Percentiles rank a stretch among this genome's conserved stretches.
phyloP scores from a whole-genome alignment of 2,329 filamentous ascomycete species.

The Pseudogymnoascus sp. region DNA sequence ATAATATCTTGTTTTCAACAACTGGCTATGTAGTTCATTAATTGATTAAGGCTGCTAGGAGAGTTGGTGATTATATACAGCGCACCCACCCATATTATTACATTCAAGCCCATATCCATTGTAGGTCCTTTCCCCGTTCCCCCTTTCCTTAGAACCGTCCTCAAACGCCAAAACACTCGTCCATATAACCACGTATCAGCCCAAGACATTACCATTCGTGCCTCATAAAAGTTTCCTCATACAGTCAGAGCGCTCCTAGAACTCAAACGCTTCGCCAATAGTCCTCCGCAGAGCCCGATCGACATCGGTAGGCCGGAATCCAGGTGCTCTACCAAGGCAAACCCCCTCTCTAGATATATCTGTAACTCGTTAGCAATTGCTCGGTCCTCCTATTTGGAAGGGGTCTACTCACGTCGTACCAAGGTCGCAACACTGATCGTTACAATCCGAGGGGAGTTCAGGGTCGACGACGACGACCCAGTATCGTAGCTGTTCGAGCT shows the following conservation, averaged over 20 bases:
- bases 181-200: background rate
- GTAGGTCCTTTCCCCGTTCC: background rate
- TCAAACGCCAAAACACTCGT: background rate
- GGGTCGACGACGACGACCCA: background rate
- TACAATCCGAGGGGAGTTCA: background rate
- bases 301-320: conserved; percentile 27
- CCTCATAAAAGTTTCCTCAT: background rate
- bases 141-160: background rate
- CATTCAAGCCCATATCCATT: background rate
- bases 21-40: background rate
- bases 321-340: conserved; percentile 27
- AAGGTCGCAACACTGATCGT: conserved; percentile 24
- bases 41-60: background rate
- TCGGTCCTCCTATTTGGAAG: background rate
- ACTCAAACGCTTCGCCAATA: conserved; percentile 1
- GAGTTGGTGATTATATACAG: background rate
- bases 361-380: conserved; percentile 12
- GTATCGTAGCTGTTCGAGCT: background rate
- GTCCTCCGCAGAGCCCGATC: conserved; percentile 25
- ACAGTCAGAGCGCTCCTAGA: background rate
- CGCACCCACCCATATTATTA: background rate
- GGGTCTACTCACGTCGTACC: conserved; percentile 25
- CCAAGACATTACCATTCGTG: background rate
- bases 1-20: background rate
- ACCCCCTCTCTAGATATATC: conserved; percentile 24